Conservation (phyloP, 2,329 filamentous ascomycete species). For the Fusarium sp. region DNA sequence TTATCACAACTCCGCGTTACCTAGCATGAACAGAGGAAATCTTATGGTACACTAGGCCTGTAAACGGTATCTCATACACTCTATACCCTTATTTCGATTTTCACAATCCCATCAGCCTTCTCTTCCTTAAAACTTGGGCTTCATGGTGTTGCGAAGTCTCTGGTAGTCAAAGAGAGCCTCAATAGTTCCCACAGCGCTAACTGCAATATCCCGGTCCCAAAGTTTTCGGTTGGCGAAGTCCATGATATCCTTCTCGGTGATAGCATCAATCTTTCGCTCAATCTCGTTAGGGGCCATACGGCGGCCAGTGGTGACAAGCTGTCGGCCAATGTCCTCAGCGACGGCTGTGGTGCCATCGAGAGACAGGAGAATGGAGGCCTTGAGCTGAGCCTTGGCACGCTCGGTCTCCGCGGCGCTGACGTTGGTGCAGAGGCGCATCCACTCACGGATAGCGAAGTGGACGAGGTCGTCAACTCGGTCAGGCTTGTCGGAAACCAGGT, state of each 20-base stretch:
- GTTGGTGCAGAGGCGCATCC: constrained; percentile 91
- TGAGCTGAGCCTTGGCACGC: constrained; percentile 98
- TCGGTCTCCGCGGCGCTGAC: constrained; percentile 92
- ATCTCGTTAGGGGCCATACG: constrained; percentile 93
- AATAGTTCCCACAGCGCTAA: constrained; percentile 91
- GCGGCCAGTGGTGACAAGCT: constrained; percentile 96
- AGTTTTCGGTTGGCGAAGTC: constrained; percentile 93
- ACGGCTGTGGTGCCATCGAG: constrained; percentile 97
- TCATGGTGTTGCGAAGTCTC: constrained; percentile 85
- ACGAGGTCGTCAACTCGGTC: constrained; percentile 92
- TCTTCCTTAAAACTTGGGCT: constrained; percentile 71
- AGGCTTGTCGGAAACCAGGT: constrained; percentile 91
- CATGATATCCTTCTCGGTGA: constrained; percentile 97
- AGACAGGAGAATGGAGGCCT: constrained; percentile 96
- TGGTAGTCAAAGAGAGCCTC: constrained; percentile 86
- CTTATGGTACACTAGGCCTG: constrained; percentile 65
- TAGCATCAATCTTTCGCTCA: constrained; percentile 86
- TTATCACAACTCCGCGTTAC: constrained; percentile 46
- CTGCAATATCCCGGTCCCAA: constrained; percentile 96
- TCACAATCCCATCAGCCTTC: constrained; percentile 44
- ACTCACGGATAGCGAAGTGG: constrained; percentile 98
- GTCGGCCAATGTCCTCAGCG: constrained; percentile 97
- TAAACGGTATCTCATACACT: constrained; percentile 65
- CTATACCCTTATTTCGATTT: constrained; percentile 58
- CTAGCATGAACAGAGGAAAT: constrained; percentile 52